Evolutionary conservation across 768 basidiomycete genomes (phyloP).

Genomic region (Lactarius psammicola): DNA sequence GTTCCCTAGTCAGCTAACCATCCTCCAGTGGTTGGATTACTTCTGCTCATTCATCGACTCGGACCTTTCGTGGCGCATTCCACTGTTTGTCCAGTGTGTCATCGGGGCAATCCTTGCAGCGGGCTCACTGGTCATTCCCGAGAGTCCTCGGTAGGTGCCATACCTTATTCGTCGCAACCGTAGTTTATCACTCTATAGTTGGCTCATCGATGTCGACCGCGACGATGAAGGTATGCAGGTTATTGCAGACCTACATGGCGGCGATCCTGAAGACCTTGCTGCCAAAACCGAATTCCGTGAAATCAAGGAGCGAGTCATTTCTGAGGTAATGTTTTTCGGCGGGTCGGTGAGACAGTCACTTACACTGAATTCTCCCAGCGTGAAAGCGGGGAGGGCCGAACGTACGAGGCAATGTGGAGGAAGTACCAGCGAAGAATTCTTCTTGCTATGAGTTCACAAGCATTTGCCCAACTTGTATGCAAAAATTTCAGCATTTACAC

Average conservation of each 20-base stretch:
- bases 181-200: conserved; percentile 44
- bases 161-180: background rate
- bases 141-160: conserved; percentile 70
- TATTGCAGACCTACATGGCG: conserved; percentile 86
- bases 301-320: conserved; percentile 76
- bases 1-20: background rate
- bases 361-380: conserved; percentile 46
- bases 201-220: conserved; percentile 85
- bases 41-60: conserved; percentile 87
- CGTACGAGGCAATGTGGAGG: conserved; percentile 82
- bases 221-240: conserved; percentile 83
- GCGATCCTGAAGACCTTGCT: conserved; percentile 59
- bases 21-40: conserved; percentile 83
- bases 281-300: conserved; percentile 86
- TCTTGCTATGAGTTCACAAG: conserved; percentile 93
- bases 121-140: conserved; percentile 83
- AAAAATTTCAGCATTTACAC: conserved; percentile 4
- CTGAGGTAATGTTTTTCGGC: conserved; percentile 50
- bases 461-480: conserved; percentile 89
- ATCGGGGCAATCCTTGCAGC: conserved; percentile 78
- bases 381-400: conserved; percentile 68
- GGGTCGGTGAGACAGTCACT: background rate
- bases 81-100: conserved; percentile 82
- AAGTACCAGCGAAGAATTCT: conserved; percentile 84
- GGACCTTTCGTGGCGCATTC: conserved; percentile 88